Percentiles rank a stretch among this genome's conserved stretches.
Evolutionary conservation across 495 filamentous ascomycete genomes (phyloP).

Genomic region (Ramalina peruviana): DNA sequence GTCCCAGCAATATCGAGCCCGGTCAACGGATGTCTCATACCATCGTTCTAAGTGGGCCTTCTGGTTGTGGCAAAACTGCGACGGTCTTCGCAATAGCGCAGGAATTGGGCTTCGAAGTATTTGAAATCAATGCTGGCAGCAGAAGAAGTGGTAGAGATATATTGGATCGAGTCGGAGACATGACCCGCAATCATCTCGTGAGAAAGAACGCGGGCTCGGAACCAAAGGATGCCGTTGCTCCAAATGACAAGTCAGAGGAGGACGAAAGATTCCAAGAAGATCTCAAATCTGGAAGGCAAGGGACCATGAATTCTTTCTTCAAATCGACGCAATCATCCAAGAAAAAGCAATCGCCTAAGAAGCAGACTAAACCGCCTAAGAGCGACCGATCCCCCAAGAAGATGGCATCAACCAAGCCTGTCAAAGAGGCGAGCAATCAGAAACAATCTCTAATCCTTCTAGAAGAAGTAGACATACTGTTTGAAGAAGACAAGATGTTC

Average conservation of each 20-base stretch:
- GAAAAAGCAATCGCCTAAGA: slow-evolving; percentile 15
- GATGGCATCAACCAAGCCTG: slow-evolving; percentile 7
- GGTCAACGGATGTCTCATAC: slow-evolving; percentile 40
- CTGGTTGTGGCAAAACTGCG: slow-evolving; percentile 88
- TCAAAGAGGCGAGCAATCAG: slow-evolving; percentile 37
- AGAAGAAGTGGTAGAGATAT: slow-evolving; percentile 82
- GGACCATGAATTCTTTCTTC: slow-evolving; percentile 74
- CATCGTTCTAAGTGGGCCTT: slow-evolving; percentile 76
- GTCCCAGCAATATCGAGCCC: slow-evolving; percentile 20
- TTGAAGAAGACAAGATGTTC: slow-evolving; percentile 89
- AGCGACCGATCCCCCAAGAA: background rate
- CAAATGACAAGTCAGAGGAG: slow-evolving; percentile 19
- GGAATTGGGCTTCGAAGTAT: slow-evolving; percentile 86
- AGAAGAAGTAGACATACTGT: slow-evolving; percentile 89
- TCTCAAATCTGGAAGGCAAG: slow-evolving; percentile 52
- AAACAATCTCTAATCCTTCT: slow-evolving; percentile 91
- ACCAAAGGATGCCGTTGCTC: slow-evolving; percentile 20
- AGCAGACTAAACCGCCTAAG: slow-evolving; percentile 25
- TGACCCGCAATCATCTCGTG: slow-evolving; percentile 91
- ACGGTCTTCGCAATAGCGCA: slow-evolving; percentile 89
- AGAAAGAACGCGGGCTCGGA: slow-evolving; percentile 29
- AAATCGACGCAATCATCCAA: slow-evolving; percentile 28
- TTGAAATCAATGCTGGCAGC: slow-evolving; percentile 79
- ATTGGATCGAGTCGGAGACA: slow-evolving; percentile 82
- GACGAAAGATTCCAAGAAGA: slow-evolving; percentile 40